A percentile compares a stretch with the other conserved stretches of the same genome.
Conservation (phyloP, 495 filamentous ascomycete genomes). For the Aspergillus carlsbadensis region DNA sequence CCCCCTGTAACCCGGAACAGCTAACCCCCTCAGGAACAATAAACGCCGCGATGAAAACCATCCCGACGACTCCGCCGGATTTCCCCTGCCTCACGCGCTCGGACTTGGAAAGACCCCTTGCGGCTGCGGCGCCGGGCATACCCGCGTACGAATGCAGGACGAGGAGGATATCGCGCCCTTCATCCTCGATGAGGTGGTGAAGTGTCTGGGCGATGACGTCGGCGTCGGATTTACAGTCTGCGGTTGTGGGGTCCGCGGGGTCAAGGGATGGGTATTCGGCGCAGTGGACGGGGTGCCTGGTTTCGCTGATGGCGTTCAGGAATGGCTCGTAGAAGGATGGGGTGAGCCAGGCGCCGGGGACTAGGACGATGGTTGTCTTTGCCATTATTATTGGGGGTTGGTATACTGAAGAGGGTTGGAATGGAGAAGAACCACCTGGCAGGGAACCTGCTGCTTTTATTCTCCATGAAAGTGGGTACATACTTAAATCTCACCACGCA, state of each 20-base stretch:
- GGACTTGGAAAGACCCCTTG: conserved; percentile 16
- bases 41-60: conserved; percentile 32
- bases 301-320: conserved; percentile 13
- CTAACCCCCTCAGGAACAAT: conserved; percentile 27
- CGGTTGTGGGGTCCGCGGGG: conserved; percentile 15
- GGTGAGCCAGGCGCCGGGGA: conserved; percentile 32
- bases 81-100: conserved; percentile 21
- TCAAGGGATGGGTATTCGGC: conserved; percentile 25
- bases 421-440: too few relatives aligned
- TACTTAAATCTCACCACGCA: too few relatives aligned
- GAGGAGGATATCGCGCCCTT: conserved; percentile 27
- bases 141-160: conserved; percentile 36
- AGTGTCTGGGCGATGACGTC: conserved; percentile 16
- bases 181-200: conserved; percentile 22
- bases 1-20: conserved; percentile 27
- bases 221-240: conserved; percentile 21
- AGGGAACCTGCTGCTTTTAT: too few relatives aligned
- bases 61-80: conserved; percentile 26
- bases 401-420: too few relatives aligned
- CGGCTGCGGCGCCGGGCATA: conserved; percentile 30
- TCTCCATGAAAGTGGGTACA: too few relatives aligned
- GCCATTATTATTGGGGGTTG: not conserved
- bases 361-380: conserved; percentile 27
- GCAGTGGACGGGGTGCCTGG: conserved; percentile 20
- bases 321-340: conserved; percentile 23